Evolutionary conservation across 176 grass and related monocot species (phyloP).

Genomic region (Hsuehochloa calcarea): DNA sequence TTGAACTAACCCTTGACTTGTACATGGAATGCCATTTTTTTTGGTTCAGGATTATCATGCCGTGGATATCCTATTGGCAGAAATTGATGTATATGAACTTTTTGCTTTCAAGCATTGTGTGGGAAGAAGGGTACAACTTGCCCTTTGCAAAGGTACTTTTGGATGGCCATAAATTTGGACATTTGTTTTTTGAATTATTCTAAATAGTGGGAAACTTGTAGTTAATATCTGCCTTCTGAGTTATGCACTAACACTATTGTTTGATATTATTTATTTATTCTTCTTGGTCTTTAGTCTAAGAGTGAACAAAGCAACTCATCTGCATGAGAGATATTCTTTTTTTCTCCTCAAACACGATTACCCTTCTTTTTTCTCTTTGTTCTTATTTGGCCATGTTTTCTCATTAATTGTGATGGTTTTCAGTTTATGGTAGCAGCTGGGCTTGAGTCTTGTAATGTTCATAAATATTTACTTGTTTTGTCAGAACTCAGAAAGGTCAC

Average conservation of each 20-base stretch:
- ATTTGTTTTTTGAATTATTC: slow-evolving; percentile 1
- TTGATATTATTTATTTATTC: neutral
- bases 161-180: slow-evolving; percentile 3
- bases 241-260: neutral
- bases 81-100: slow-evolving; percentile 96
- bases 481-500: neutral
- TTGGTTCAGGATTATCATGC: slow-evolving; percentile 75
- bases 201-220: slow-evolving; percentile 8
- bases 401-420: neutral
- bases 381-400: neutral
- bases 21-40: neutral
- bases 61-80: slow-evolving; percentile 88
- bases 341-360: too few relatives aligned
- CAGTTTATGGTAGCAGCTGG: neutral
- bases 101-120: slow-evolving; percentile 97
- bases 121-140: slow-evolving; percentile 77
- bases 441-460: neutral
- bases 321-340: too few relatives aligned
- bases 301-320: too few relatives aligned
- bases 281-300: too few relatives aligned
- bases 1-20: slow-evolving; percentile 14
- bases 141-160: slow-evolving; percentile 83
- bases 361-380: neutral
- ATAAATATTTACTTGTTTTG: slow-evolving; percentile 3
- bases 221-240: neutral